Conservation (phyloP, 768 basidiomycete genomes). For the Mycena sanguinolenta region DNA sequence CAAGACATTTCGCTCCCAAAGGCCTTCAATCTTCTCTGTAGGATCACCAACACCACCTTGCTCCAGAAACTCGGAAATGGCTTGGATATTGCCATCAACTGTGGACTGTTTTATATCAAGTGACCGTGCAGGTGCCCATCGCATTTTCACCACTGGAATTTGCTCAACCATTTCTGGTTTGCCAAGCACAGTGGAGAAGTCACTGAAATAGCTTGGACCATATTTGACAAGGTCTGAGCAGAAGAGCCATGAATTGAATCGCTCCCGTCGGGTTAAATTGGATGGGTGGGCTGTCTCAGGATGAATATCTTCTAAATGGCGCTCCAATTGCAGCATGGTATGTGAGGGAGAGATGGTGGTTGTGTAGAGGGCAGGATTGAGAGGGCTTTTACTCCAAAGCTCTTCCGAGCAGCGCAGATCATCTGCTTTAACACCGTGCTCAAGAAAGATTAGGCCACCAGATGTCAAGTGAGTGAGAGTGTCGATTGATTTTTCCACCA, state of each 20-base stretch:
- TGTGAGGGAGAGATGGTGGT: too few species aligned
- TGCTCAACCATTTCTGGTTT: conserved; percentile 33
- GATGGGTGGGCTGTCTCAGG: too few species aligned
- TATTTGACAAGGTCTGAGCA: too few species aligned
- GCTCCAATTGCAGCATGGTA: too few species aligned
- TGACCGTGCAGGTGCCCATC: conserved; percentile 1
- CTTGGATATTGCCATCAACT: background rate
- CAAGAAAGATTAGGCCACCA: conserved; percentile 45
- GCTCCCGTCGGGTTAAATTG: too few species aligned
- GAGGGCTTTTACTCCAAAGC: too few species aligned
- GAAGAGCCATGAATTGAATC: too few species aligned
- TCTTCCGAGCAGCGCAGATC: too few species aligned
- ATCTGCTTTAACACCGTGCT: conserved; percentile 24
- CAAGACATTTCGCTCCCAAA: conserved; percentile 31
- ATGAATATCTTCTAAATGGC: too few species aligned
- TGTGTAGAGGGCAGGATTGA: too few species aligned
- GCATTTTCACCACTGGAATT: conserved; percentile 3
- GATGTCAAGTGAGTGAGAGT: conserved; percentile 52
- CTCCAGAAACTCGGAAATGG: conserved; percentile 28
- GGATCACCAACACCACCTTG: conserved; percentile 45
- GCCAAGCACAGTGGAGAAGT: too few species aligned
- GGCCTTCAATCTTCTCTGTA: background rate
- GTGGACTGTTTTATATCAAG: conserved; percentile 10
- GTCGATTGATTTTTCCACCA: conserved; percentile 42
- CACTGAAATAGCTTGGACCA: too few species aligned